Percentiles rank a stretch among this genome's conserved stretches.
Conservation (phyloP, 2,329 filamentous ascomycete species). For the Remersonia thermophila region DNA sequence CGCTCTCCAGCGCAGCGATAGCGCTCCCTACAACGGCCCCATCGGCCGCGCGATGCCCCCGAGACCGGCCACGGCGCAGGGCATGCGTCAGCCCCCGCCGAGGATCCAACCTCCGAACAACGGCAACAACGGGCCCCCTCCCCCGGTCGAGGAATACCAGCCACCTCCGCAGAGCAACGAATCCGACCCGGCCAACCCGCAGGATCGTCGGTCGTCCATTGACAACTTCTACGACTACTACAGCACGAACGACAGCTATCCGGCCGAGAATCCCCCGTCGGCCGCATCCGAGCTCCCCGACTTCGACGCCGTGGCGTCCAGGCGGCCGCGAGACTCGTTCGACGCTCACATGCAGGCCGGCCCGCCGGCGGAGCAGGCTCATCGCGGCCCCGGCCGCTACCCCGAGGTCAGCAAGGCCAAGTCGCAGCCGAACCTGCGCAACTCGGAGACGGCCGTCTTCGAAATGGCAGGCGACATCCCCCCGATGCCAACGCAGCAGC, state of each 20-base stretch:
- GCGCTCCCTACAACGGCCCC: slow-evolving; percentile 30
- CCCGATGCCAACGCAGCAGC: slow-evolving; percentile 32
- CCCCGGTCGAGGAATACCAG: slow-evolving; percentile 16
- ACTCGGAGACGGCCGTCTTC: slow-evolving; percentile 56
- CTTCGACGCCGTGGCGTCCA: slow-evolving; percentile 29
- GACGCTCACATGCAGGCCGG: slow-evolving; percentile 35
- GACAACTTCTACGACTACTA: slow-evolving; percentile 48
- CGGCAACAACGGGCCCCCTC: slow-evolving; percentile 23
- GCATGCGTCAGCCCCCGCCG: slow-evolving; percentile 40
- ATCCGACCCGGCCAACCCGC: slow-evolving; percentile 24
- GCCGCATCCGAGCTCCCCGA: slow-evolving; percentile 26
- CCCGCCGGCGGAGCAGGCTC: slow-evolving; percentile 25
- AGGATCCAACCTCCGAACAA: slow-evolving; percentile 37
- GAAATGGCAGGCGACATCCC: slow-evolving; percentile 59
- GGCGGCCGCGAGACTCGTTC: slow-evolving; percentile 30
- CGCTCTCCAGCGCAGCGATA: slow-evolving; percentile 28
- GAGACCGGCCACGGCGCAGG: slow-evolving; percentile 43
- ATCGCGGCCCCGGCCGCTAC: slow-evolving; percentile 37
- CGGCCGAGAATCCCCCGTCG: slow-evolving; percentile 18
- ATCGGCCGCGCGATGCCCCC: slow-evolving; percentile 33
- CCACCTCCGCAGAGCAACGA: slow-evolving; percentile 22
- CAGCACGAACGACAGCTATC: slow-evolving; percentile 25
- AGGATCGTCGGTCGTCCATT: slow-evolving; percentile 25
- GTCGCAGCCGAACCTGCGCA: slow-evolving; percentile 54
- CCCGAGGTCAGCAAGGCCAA: slow-evolving; percentile 48